Conservation (phyloP, 441 rosid species). For the Theobroma grandiflorum region DNA sequence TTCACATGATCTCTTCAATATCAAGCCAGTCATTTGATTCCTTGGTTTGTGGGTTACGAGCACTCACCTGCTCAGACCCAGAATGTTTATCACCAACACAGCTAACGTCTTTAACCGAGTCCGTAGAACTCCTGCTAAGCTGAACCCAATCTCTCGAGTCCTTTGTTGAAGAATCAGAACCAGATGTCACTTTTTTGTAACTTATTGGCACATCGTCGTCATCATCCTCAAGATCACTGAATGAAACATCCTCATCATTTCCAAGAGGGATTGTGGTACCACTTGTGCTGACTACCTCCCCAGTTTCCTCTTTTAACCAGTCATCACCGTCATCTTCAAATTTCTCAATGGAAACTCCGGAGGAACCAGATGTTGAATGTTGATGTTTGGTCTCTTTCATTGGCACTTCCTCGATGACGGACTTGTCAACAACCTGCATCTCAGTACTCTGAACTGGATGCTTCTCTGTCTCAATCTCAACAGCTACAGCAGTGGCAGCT, state of each 20-base stretch:
- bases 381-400: slow-evolving; percentile 41
- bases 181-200: slow-evolving; percentile 61
- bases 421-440: slow-evolving; percentile 68
- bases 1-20: slow-evolving; percentile 65
- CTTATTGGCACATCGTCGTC: slow-evolving; percentile 68
- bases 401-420: slow-evolving; percentile 70
- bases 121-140: slow-evolving; percentile 55
- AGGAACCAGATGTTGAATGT: slow-evolving; percentile 43
- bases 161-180: slow-evolving; percentile 58
- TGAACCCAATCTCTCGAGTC: slow-evolving; percentile 72
- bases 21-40: slow-evolving; percentile 75
- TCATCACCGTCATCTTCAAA: slow-evolving; percentile 85
- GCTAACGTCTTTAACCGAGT: slow-evolving; percentile 52
- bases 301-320: slow-evolving; percentile 84
- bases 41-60: slow-evolving; percentile 52
- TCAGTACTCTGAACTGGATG: slow-evolving; percentile 62
- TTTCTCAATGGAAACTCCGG: slow-evolving; percentile 55
- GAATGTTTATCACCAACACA: slow-evolving; percentile 36
- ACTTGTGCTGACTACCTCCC: slow-evolving; percentile 53
- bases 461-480: slow-evolving; percentile 67
- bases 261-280: slow-evolving; percentile 48
- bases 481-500: slow-evolving; percentile 27
- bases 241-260: slow-evolving; percentile 87
- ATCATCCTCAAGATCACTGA: slow-evolving; percentile 93
- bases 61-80: slow-evolving; percentile 50